Evolutionary conservation across 2,329 filamentous ascomycete genomes (phyloP).

Genomic region (Colletotrichum horii): DNA sequence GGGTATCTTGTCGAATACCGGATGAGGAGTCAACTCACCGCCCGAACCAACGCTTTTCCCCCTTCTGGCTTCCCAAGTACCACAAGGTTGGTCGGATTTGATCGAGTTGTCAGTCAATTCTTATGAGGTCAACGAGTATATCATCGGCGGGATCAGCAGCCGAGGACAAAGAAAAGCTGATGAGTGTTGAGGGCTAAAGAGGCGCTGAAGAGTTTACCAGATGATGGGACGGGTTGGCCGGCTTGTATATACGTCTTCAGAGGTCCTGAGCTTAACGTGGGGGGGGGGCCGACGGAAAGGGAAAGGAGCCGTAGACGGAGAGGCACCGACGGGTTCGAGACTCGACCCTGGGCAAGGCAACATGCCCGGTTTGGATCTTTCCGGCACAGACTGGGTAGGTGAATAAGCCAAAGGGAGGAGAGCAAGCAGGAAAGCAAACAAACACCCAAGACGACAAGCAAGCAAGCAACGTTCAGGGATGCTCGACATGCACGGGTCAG

Average conservation of each 20-base stretch:
- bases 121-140: constrained; percentile 15
- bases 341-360: background rate
- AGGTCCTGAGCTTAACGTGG: background rate
- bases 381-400: background rate
- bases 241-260: background rate
- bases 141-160: constrained; percentile 8
- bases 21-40: background rate
- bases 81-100: background rate
- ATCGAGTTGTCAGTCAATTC: background rate
- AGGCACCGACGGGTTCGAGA: constrained; percentile 10
- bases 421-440: background rate
- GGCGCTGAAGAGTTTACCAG: background rate
- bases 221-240: background rate
- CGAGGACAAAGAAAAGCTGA: constrained; percentile 5
- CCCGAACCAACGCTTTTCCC: background rate
- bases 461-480: background rate
- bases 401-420: background rate
- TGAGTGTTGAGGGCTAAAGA: background rate
- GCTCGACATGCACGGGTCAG: background rate
- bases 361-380: constrained; percentile 3
- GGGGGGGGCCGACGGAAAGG: constrained; percentile 13
- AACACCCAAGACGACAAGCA: background rate
- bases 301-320: background rate
- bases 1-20: background rate
- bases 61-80: background rate